These are phyloP conservation scores for Lactuca saligna DNA, from an alignment of 129 eudicot genomes.

Conservation along the genomic window DNA sequence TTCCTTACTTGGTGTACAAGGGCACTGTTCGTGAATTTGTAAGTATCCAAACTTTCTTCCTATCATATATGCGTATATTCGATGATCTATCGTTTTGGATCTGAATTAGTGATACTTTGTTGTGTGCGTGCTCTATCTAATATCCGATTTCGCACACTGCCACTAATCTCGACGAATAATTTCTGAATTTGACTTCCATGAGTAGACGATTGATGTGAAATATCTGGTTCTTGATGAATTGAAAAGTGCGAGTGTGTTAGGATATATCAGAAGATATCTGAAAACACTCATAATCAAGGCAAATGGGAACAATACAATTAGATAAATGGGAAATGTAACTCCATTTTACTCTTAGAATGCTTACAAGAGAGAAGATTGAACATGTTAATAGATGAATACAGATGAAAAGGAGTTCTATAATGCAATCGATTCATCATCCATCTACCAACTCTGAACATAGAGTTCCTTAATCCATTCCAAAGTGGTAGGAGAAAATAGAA, in stretches of 20 bases:
- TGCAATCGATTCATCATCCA: not conserved
- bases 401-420: not conserved
- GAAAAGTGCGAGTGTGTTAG: not conserved
- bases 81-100: conserved; percentile 7
- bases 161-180: not conserved
- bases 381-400: too few relatives aligned
- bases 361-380: too few relatives aligned
- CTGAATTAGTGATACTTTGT: conserved; percentile 9
- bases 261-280: conserved; percentile 1
- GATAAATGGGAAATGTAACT: too few relatives aligned
- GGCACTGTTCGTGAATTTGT: conserved; percentile 95
- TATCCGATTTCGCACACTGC: not conserved
- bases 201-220: conserved; percentile 3
- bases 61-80: not conserved
- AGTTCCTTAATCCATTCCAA: not conserved
- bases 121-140: not conserved
- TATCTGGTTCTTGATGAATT: conserved; percentile 4
- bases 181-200: not conserved
- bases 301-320: too few relatives aligned
- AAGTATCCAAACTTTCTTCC: conserved; percentile 6
- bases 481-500: not conserved
- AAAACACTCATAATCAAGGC: not conserved
- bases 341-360: too few relatives aligned
- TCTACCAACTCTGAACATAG: not conserved
- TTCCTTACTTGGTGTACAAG: conserved; percentile 80